phyloP scores from a whole-genome alignment of 331 rosid genomes.

The Malus hybrid region DNA sequence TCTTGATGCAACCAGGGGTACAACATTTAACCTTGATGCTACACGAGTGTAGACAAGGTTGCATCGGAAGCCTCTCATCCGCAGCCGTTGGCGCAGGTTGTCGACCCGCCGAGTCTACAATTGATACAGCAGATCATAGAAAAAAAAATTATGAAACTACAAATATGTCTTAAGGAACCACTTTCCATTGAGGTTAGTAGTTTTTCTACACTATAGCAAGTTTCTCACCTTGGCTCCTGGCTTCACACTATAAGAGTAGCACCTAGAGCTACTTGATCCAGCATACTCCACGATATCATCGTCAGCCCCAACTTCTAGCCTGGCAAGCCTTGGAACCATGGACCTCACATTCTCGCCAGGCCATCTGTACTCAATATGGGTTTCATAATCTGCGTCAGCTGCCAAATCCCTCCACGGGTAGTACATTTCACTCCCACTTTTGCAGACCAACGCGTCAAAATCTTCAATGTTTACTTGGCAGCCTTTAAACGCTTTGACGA shows the following conservation, averaged over 20 bases:
- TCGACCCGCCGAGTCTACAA: constrained; percentile 43
- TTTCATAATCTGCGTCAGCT: constrained; percentile 64
- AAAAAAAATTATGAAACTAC: neutral
- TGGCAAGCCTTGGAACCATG: constrained; percentile 51
- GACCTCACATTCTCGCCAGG: constrained; percentile 71
- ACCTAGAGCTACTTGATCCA: constrained; percentile 47
- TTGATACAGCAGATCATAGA: constrained; percentile 2
- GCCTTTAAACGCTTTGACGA: constrained; percentile 41
- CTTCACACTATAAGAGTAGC: constrained; percentile 54
- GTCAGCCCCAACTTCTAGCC: constrained; percentile 44
- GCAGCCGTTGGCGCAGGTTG: constrained; percentile 56
- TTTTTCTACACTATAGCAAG: constrained; percentile 3
- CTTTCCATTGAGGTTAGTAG: neutral
- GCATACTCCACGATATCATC: constrained; percentile 39
- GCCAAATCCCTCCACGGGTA: constrained; percentile 70
- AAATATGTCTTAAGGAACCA: neutral
- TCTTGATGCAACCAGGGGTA: constrained; percentile 72
- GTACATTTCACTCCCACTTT: constrained; percentile 74
- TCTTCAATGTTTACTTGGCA: constrained; percentile 49
- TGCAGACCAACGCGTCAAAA: constrained; percentile 66
- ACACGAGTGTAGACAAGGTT: constrained; percentile 57
- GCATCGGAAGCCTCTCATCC: constrained; percentile 89
- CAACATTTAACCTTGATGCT: constrained; percentile 56
- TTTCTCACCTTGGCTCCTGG: constrained; percentile 43
- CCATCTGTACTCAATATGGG: constrained; percentile 65